Conservation (phyloP, 2,329 filamentous ascomycete genomes). For the Rachicladosporium sp. region DNA sequence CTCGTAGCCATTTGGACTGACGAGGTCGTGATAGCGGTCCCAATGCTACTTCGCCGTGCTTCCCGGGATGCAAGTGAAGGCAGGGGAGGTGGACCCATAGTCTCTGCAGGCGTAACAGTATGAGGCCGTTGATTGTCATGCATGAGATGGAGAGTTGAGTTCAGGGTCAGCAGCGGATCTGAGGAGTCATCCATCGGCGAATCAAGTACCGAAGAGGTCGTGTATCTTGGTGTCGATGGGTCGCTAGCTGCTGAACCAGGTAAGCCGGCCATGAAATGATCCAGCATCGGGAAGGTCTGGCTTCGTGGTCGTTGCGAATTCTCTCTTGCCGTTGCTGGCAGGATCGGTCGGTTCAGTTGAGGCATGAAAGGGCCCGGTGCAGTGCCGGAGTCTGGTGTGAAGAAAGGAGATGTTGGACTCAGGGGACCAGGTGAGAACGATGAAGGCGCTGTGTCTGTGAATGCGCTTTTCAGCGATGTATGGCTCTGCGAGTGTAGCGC, state of each 20-base stretch:
- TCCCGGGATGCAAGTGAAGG: constrained; percentile 21
- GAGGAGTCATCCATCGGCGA: constrained; percentile 23
- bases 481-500: constrained; percentile 54
- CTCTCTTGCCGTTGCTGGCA: constrained; percentile 34
- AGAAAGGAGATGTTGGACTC: constrained; percentile 65
- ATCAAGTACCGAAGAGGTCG: constrained; percentile 28
- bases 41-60: neutral
- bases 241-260: constrained; percentile 37
- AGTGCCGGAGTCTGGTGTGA: constrained; percentile 60
- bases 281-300: constrained; percentile 71
- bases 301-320: constrained; percentile 67
- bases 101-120: constrained; percentile 22
- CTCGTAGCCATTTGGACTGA: constrained; percentile 46
- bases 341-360: constrained; percentile 27
- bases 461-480: constrained; percentile 55
- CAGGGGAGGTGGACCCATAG: constrained; percentile 36
- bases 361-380: constrained; percentile 52
- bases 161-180: constrained; percentile 26
- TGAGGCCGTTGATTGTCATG: constrained; percentile 10
- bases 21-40: constrained; percentile 10
- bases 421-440: constrained; percentile 57
- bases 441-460: constrained; percentile 53
- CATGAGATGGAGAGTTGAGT: constrained; percentile 28
- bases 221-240: constrained; percentile 42
- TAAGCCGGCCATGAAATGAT: constrained; percentile 41